phyloP scores from a whole-genome alignment of 2,329 filamentous ascomycete species.

The Fusarium mangiferae region DNA sequence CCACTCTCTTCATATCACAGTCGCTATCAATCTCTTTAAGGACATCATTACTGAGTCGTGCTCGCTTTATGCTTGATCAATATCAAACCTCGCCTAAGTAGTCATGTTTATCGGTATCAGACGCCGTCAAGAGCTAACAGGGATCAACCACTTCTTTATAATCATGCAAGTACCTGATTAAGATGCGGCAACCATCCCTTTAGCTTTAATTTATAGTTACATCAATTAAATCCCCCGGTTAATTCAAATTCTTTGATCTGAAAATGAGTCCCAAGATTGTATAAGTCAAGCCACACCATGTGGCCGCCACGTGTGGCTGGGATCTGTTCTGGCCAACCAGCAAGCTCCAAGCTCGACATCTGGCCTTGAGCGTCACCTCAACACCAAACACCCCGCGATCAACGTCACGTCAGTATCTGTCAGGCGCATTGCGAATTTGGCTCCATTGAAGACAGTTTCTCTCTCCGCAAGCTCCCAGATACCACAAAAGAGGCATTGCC shows the following conservation, averaged over 20 bases:
- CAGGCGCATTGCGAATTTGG: slow-evolving; percentile 3
- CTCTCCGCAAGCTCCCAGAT: neutral
- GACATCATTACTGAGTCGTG: neutral
- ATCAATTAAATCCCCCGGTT: neutral
- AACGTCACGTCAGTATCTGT: slow-evolving; percentile 12
- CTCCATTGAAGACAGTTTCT: neutral
- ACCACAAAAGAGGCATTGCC: slow-evolving; percentile 22
- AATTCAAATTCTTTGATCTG: neutral
- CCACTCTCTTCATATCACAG: neutral
- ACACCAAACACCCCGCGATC: slow-evolving; percentile 26
- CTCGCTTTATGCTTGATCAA: neutral
- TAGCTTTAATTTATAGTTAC: neutral
- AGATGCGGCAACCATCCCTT: neutral
- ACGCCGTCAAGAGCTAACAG: neutral
- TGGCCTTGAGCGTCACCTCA: slow-evolving; percentile 39
- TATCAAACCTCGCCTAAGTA: slow-evolving; percentile 4
- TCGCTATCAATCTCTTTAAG: neutral
- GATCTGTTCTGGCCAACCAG: slow-evolving; percentile 32
- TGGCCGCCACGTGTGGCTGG: slow-evolving; percentile 16
- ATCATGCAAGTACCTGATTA: neutral
- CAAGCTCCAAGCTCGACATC: slow-evolving; percentile 38
- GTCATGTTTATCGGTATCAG: neutral
- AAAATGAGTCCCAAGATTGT: neutral
- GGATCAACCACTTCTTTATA: neutral
- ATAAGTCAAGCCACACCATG: slow-evolving; percentile 46